Conservation (phyloP, 2,329 filamentous ascomycete species). For the Penicillium olsonii region DNA sequence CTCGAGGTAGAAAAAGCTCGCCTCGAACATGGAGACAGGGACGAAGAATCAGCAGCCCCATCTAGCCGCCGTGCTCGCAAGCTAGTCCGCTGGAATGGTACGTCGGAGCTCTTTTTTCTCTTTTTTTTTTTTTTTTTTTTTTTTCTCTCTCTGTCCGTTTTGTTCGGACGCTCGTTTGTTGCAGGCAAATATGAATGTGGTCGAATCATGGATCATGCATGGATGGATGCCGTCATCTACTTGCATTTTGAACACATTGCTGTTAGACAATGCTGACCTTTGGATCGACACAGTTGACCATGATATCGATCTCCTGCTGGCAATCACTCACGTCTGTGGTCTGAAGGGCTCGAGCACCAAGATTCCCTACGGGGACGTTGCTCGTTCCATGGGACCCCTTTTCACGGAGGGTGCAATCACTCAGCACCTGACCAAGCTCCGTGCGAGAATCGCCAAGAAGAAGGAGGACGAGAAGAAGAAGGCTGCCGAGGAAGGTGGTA, state of each 20-base stretch:
- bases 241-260: background rate
- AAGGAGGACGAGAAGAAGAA: slow-evolving; percentile 27
- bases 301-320: slow-evolving; percentile 46
- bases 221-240: background rate
- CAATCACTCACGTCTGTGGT: slow-evolving; percentile 45
- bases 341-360: slow-evolving; percentile 34
- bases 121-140: too few species aligned
- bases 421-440: slow-evolving; percentile 50
- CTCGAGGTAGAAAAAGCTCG: background rate
- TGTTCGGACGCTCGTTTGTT: background rate
- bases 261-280: slow-evolving; percentile 13
- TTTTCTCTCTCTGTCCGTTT: too few species aligned
- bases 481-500: too few species aligned
- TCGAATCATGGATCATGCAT: background rate
- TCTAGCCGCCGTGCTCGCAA: slow-evolving; percentile 28
- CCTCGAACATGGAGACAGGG: background rate
- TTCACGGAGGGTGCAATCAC: slow-evolving; percentile 48
- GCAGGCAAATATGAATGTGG: background rate
- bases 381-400: slow-evolving; percentile 40
- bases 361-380: slow-evolving; percentile 47
- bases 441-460: slow-evolving; percentile 21
- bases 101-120: slow-evolving; percentile 10
- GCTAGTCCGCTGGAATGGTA: slow-evolving; percentile 48
- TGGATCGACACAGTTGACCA: slow-evolving; percentile 36
- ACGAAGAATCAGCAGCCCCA: background rate